These are phyloP conservation scores for Wickerhamiella qilinensis DNA, from an alignment of 805 yeast genomes.

Conservation along the genomic window DNA sequence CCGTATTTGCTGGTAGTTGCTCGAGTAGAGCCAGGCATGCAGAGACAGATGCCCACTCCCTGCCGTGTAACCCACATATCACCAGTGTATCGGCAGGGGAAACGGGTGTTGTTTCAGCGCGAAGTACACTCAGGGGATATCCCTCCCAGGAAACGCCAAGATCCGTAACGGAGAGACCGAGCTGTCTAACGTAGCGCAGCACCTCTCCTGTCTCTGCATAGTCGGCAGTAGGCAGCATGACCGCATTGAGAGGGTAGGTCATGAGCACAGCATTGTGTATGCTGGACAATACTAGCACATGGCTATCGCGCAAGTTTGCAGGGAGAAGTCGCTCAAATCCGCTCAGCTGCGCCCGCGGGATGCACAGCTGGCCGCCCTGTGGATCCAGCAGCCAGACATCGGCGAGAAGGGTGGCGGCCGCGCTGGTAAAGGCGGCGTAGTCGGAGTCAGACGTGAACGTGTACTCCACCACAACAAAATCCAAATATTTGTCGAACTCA, in stretches of 20 bases:
- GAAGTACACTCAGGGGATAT: conserved; percentile 49
- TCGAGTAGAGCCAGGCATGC: conserved; percentile 30
- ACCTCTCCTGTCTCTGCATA: conserved; percentile 1
- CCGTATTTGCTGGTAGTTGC: conserved; percentile 30
- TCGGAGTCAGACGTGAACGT: not conserved
- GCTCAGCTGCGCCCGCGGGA: conserved; percentile 2
- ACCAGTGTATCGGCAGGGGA: conserved; percentile 24
- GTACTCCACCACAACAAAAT: conserved; percentile 5
- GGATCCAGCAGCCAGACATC: conserved; percentile 4
- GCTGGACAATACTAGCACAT: conserved; percentile 12
- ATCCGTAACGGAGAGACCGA: conserved; percentile 20
- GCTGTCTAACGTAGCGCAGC: not conserved
- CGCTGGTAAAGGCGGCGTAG: conserved; percentile 1
- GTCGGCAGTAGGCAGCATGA: conserved; percentile 1
- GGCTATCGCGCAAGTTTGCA: conserved; percentile 4
- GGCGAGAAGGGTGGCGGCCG: conserved; percentile 2
- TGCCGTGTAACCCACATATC: conserved; percentile 74
- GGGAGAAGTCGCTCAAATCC: conserved; percentile 5
- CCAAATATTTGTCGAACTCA: not conserved
- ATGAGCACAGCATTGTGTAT: conserved; percentile 16
- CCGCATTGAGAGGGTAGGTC: conserved; percentile 11
- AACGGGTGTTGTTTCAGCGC: conserved; percentile 28
- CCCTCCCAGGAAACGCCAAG: conserved; percentile 70
- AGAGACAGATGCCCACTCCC: conserved; percentile 77
- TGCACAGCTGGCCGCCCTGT: conserved; percentile 1